Conservation (phyloP, 192 early-diverging fungal species). For the Coemansia pectinata region DNA sequence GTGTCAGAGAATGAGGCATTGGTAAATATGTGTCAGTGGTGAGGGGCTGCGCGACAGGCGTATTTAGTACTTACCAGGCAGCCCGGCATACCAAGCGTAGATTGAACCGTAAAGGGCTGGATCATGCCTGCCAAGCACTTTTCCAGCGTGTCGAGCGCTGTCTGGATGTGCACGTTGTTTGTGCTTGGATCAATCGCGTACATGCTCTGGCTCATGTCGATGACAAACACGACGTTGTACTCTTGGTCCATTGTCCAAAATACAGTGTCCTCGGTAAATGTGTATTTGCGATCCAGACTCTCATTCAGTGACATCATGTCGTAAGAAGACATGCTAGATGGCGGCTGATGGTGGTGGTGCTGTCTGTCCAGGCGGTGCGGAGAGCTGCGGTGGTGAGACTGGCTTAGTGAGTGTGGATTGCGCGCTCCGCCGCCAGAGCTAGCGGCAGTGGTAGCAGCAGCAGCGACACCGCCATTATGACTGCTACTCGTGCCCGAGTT, state of each 20-base stretch:
- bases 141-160: constrained; percentile 53
- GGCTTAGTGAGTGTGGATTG: constrained; percentile 8
- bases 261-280: constrained; percentile 52
- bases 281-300: constrained; percentile 49
- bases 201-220: constrained; percentile 60
- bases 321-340: constrained; percentile 3
- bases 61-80: constrained; percentile 28
- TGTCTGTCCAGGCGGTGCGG: constrained; percentile 19
- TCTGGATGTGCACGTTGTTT: constrained; percentile 45
- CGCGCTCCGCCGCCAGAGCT: constrained; percentile 11
- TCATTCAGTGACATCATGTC: constrained; percentile 27
- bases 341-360: constrained; percentile 6
- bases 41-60: background rate
- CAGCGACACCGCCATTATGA: background rate
- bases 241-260: constrained; percentile 45
- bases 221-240: constrained; percentile 56
- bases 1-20: background rate
- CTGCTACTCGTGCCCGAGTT: background rate
- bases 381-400: constrained; percentile 15
- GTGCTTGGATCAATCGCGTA: constrained; percentile 55
- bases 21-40: background rate
- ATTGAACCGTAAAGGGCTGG: constrained; percentile 42
- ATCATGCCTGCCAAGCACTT: constrained; percentile 56
- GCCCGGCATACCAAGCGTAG: constrained; percentile 34
- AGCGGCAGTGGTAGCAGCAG: background rate